phyloP scores from a whole-genome alignment of 768 basidiomycete genomes.

The Royoungia palumana region DNA sequence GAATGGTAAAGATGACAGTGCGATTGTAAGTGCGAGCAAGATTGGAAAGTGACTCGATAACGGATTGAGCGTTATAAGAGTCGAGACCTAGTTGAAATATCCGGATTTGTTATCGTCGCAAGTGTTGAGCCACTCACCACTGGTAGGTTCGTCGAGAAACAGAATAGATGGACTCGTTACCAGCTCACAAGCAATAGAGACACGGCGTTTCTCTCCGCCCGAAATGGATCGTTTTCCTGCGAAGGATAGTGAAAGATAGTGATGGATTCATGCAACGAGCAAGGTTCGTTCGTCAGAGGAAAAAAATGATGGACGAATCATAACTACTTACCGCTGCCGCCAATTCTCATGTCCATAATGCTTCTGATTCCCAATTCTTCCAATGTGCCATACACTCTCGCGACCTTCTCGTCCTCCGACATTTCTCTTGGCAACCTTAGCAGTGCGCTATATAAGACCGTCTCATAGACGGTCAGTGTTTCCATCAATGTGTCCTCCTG shows the following conservation, averaged over 20 bases:
- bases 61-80: slow-evolving; percentile 93
- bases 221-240: slow-evolving; percentile 88
- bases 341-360: slow-evolving; percentile 88
- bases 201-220: slow-evolving; percentile 95
- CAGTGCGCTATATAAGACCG: slow-evolving; percentile 89
- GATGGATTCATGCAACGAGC: neutral
- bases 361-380: slow-evolving; percentile 91
- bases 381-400: slow-evolving; percentile 91
- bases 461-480: slow-evolving; percentile 97
- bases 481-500: slow-evolving; percentile 98
- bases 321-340: slow-evolving; percentile 68
- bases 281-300: neutral
- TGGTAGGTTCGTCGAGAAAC: slow-evolving; percentile 97
- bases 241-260: neutral
- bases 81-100: slow-evolving; percentile 63
- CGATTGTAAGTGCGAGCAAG: slow-evolving; percentile 88
- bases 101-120: slow-evolving; percentile 1
- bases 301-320: neutral
- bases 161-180: slow-evolving; percentile 96
- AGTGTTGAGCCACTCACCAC: slow-evolving; percentile 50
- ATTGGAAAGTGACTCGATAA: slow-evolving; percentile 82
- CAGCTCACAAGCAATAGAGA: slow-evolving; percentile 96
- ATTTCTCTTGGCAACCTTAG: slow-evolving; percentile 90
- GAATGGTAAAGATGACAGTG: slow-evolving; percentile 96
- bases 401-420: slow-evolving; percentile 94